These are phyloP conservation scores for Neonectria magnoliae DNA, from an alignment of 2,329 filamentous ascomycete species.

Conservation along the genomic window DNA sequence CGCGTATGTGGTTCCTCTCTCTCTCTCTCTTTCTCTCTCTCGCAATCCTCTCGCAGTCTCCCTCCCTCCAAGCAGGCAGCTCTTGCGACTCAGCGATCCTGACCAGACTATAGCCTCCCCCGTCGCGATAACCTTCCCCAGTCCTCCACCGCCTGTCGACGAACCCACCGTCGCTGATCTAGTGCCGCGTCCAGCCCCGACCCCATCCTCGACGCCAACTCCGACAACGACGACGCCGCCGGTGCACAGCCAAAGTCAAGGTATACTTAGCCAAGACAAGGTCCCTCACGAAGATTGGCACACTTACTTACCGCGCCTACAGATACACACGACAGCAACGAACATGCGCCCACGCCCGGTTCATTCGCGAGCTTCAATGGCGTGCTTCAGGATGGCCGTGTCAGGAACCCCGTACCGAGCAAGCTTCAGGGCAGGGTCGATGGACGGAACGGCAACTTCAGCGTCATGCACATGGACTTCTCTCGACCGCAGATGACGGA, in stretches of 20 bases:
- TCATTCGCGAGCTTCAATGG: slow-evolving; percentile 25
- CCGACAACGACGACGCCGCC: slow-evolving; percentile 10
- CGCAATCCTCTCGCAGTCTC: background rate
- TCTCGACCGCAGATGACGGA: slow-evolving; percentile 57
- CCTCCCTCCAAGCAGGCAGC: background rate
- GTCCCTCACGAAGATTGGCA: slow-evolving; percentile 5
- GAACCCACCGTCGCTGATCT: slow-evolving; percentile 9
- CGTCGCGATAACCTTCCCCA: slow-evolving; percentile 19
- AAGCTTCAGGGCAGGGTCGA: slow-evolving; percentile 69
- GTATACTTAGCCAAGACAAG: slow-evolving; percentile 22
- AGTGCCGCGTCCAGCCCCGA: slow-evolving; percentile 14
- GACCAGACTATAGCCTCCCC: slow-evolving; percentile 27
- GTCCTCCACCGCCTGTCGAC: background rate
- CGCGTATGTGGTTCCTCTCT: slow-evolving; percentile 38
- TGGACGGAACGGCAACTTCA: slow-evolving; percentile 68
- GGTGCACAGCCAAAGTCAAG: slow-evolving; percentile 15
- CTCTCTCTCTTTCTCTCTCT: no score
- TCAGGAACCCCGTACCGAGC: slow-evolving; percentile 67
- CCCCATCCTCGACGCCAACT: background rate
- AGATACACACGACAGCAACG: slow-evolving; percentile 4
- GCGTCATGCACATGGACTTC: slow-evolving; percentile 70
- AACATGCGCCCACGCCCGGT: background rate
- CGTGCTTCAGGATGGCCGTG: slow-evolving; percentile 44
- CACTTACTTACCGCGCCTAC: slow-evolving; percentile 8
- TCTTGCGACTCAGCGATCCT: slow-evolving; percentile 20